Conservation (phyloP, 495 filamentous ascomycete genomes). For the Pyrenopolyporus hunteri region DNA sequence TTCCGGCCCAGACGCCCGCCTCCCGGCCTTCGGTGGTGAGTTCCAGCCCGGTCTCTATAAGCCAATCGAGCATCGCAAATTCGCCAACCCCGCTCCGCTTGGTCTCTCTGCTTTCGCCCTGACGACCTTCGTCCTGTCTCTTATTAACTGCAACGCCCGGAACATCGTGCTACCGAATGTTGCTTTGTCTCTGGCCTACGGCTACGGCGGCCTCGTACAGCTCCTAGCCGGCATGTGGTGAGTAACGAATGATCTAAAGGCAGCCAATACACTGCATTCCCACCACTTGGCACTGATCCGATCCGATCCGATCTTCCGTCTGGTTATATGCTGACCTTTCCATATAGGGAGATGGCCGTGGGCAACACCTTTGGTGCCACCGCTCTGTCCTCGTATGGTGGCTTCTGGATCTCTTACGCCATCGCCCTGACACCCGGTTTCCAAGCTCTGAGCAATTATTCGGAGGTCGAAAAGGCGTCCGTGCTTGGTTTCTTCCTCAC, state of each 20-base stretch:
- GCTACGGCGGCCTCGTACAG: conserved; percentile 89
- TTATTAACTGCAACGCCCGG: conserved; percentile 77
- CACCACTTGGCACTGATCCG: too few relatives aligned
- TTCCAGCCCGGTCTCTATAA: conserved; percentile 94
- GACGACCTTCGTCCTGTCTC: conserved; percentile 91
- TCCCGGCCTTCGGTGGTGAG: conserved; percentile 90
- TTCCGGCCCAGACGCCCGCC: conserved; percentile 63
- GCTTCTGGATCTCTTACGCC: conserved; percentile 94
- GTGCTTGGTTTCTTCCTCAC: conserved; percentile 87
- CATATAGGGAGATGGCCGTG: conserved; percentile 90
- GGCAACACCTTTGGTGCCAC: conserved; percentile 99
- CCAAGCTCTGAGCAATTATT: conserved; percentile 60
- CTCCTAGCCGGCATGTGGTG: conserved; percentile 97
- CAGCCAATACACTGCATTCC: background rate
- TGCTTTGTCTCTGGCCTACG: conserved; percentile 72
- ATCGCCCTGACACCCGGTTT: conserved; percentile 88
- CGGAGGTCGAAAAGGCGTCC: conserved; percentile 48
- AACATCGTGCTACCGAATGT: conserved; percentile 67
- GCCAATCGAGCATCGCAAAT: conserved; percentile 75
- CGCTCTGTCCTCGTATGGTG: conserved; percentile 93
- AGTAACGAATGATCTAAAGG: conserved; percentile 48
- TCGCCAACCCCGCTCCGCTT: conserved; percentile 87
- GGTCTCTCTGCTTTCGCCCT: conserved; percentile 90
- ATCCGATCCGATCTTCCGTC: background rate
- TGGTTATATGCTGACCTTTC: conserved; percentile 1